Percentiles rank a stretch among this genome's conserved stretches.
Evolutionary conservation across 257 asterid genomes (phyloP).

Genomic region (Oldenlandia corymbosa): DNA sequence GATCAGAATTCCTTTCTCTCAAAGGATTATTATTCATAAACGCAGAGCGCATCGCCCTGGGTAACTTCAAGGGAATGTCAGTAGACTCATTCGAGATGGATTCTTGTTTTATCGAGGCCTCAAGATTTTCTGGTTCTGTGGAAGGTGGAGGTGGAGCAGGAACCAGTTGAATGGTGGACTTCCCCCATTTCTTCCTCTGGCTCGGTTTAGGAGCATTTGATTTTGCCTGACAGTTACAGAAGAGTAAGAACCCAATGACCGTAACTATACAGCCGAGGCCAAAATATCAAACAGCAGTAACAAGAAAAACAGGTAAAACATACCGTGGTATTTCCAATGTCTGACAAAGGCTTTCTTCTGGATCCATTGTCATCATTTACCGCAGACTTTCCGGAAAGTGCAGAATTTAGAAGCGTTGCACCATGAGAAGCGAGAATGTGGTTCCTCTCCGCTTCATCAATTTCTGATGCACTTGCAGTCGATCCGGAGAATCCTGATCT

Average conservation of each 20-base stretch:
- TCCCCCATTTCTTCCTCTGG: conserved; percentile 72
- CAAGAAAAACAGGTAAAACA: conserved; percentile 6
- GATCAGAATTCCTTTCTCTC: conserved; percentile 61
- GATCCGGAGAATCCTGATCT: conserved; percentile 23
- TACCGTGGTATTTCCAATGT: conserved; percentile 83
- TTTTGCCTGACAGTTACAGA: conserved; percentile 40
- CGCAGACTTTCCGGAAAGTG: conserved; percentile 58
- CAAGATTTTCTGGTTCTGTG: conserved; percentile 29
- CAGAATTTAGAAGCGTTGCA: conserved; percentile 74
- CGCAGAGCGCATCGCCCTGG: conserved; percentile 65
- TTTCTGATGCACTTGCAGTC: conserved; percentile 19
- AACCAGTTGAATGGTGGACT: conserved; percentile 72
- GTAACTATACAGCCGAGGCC: not conserved
- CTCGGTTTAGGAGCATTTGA: conserved; percentile 55
- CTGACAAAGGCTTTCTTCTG: conserved; percentile 71
- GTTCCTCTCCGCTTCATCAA: conserved; percentile 39
- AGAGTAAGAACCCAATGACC: not conserved
- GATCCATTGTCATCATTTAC: conserved; percentile 34
- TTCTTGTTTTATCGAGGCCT: conserved; percentile 39
- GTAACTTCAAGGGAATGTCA: conserved; percentile 58
- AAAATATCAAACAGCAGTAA: not conserved
- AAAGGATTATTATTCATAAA: conserved; percentile 43
- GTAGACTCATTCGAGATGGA: conserved; percentile 20
- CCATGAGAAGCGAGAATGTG: conserved; percentile 68
- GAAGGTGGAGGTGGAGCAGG: conserved; percentile 52